Evolutionary conservation across 768 basidiomycete genomes (phyloP).

Genomic region (Dentipellis sp.): DNA sequence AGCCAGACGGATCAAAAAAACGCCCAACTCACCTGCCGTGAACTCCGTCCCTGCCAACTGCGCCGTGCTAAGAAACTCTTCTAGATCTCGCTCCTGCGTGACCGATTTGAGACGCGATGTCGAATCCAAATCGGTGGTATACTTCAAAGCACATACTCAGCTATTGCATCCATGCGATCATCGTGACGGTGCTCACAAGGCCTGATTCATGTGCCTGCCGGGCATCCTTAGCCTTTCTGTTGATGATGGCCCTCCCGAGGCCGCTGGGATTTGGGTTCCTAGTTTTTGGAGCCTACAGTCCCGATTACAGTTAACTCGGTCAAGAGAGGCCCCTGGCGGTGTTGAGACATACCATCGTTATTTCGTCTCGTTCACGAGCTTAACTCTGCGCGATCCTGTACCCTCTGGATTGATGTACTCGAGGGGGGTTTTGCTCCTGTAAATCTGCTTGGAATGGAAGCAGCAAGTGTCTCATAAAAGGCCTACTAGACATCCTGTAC

Average conservation of each 20-base stretch:
- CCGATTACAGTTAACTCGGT: neutral
- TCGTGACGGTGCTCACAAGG: slow-evolving; percentile 38
- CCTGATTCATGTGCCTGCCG: slow-evolving; percentile 50
- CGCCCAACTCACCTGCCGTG: slow-evolving; percentile 66
- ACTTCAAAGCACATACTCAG: slow-evolving; percentile 32
- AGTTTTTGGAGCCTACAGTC: slow-evolving; percentile 42
- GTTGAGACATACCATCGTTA: no score
- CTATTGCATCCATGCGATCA: neutral
- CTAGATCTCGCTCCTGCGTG: slow-evolving; percentile 92
- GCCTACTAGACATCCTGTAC: no score
- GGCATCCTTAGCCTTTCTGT: slow-evolving; percentile 77
- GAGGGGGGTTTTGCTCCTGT: no score
- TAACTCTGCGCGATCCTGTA: no score
- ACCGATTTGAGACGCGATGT: slow-evolving; percentile 75
- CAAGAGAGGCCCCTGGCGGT: no score
- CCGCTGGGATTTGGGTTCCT: slow-evolving; percentile 68
- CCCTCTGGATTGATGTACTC: no score
- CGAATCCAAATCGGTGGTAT: slow-evolving; percentile 64
- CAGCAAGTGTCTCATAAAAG: no score
- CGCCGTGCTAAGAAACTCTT: slow-evolving; percentile 93
- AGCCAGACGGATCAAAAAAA: neutral
- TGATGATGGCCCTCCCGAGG: slow-evolving; percentile 92
- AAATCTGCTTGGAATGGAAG: no score
- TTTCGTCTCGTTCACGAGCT: no score
- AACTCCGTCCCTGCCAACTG: slow-evolving; percentile 94